A percentile compares a stretch with the other conserved stretches of the same genome.
These are phyloP conservation scores for Boletus tomentosulus DNA, from an alignment of 768 basidiomycete species.

Conservation along the genomic window DNA sequence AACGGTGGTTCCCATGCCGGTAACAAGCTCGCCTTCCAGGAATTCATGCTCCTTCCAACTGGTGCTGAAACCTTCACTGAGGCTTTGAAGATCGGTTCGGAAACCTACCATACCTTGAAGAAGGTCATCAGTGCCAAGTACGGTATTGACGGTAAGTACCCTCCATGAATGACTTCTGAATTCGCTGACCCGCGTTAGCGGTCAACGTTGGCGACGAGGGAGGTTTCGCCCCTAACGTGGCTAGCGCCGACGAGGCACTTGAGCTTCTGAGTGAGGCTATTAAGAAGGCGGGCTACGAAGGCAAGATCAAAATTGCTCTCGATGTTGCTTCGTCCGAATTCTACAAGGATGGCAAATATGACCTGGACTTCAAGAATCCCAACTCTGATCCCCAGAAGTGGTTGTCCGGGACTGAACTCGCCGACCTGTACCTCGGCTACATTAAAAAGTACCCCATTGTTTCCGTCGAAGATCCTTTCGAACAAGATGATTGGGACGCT, in stretches of 20 bases:
- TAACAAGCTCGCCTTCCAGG: slow-evolving; percentile 99
- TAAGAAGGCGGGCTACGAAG: slow-evolving; percentile 96
- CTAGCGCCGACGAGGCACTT: slow-evolving; percentile 94
- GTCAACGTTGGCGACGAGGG: slow-evolving; percentile 99
- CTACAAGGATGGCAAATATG: slow-evolving; percentile 99
- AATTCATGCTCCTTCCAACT: slow-evolving; percentile 99
- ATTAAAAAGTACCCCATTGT: slow-evolving; percentile 94
- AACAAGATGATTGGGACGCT: slow-evolving; percentile 99
- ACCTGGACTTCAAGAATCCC: slow-evolving; percentile 98
- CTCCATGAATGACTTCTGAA: not conserved
- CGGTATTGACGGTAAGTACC: slow-evolving; percentile 86
- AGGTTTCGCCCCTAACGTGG: slow-evolving; percentile 98
- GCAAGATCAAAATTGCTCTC: slow-evolving; percentile 97
- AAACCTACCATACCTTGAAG: slow-evolving; percentile 97
- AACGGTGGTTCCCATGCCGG: slow-evolving; percentile 99
- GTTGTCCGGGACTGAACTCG: slow-evolving; percentile 90
- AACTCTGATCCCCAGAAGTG: slow-evolving; percentile 97
- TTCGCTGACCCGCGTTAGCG: slow-evolving; percentile 46
- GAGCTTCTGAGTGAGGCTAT: slow-evolving; percentile 95
- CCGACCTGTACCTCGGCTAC: slow-evolving; percentile 83
- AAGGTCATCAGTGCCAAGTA: slow-evolving; percentile 99
- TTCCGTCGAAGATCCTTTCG: slow-evolving; percentile 97
- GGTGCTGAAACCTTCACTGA: slow-evolving; percentile 90
- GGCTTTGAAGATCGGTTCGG: slow-evolving; percentile 97
- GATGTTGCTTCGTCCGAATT: slow-evolving; percentile 99